Evolutionary conservation across 2,329 filamentous ascomycete genomes (phyloP), one percentile per base, ranked within the genome.

Genomic region (Talaromyces sp.): DNA sequence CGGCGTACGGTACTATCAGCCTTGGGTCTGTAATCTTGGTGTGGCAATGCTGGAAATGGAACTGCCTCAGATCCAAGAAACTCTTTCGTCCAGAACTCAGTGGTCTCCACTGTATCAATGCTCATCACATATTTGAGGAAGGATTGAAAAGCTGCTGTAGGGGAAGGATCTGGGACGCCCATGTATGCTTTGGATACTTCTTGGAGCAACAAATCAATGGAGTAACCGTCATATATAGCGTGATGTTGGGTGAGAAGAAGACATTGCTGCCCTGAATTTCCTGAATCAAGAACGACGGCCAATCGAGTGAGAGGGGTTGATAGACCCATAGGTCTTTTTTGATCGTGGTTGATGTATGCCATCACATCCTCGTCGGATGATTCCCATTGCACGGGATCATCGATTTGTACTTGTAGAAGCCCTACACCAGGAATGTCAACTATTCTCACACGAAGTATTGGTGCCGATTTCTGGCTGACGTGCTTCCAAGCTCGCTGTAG

Each of bases 141-240:
- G 2, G 29, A 15, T 15, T 64, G 62, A 5, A 64, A 64, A 19
- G 25, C 5, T 3, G 27, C 40, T 5, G 1, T 17, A 29, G 53
- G 27, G 17, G 31, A 34, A 19, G n/a, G 25, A 25, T 17, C 10
- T n/a, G 15, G 5, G 13, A 22, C 68, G 2, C 80, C 79, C 2
- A 80, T 58, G 68, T 96, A 96, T 1, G 88, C 87, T 19, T 77
- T 80, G 17, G 82, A 76, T 0, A 97, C 84, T 71, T 95, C 88
- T 53, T 84, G 80, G 70, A 95, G 91, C 1, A 97, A 76, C 15
- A 95, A 78, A 4, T 83, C 81, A 8, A 97, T 83, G 2, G 93
- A 96, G 86, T 89, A 93, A 0, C 93, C 94, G 73, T 97, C 93
- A 69, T 97, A 97, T 19, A 97, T 82, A 1, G 93, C 92, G 76